Percentiles rank a stretch among this genome's conserved stretches.
Evolutionary conservation across 331 rosid genomes (phyloP).

Genomic region (Malus hybrid): DNA sequence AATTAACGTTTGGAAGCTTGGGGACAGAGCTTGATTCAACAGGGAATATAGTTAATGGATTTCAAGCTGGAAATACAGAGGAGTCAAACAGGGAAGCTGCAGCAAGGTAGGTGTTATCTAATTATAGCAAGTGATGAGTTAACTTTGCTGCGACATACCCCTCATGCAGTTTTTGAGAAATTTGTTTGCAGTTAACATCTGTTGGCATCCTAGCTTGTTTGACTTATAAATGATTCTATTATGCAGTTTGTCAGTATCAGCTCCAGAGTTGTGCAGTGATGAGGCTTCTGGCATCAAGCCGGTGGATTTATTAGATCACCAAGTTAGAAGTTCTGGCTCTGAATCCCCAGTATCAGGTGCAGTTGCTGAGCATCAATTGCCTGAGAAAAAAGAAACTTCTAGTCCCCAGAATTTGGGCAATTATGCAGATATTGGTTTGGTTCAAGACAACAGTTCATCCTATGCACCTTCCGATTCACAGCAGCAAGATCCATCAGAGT

Average conservation of each 20-base stretch:
- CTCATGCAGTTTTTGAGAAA: neutral
- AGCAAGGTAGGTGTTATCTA: constrained; percentile 47
- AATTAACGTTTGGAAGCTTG: constrained; percentile 80
- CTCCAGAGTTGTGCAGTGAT: constrained; percentile 46
- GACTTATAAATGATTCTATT: constrained; percentile 4
- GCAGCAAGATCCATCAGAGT: constrained; percentile 63
- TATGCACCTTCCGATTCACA: constrained; percentile 60
- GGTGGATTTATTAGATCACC: constrained; percentile 50
- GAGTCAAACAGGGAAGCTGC: constrained; percentile 42
- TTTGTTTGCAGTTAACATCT: neutral
- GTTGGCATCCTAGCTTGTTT: neutral
- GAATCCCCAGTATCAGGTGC: constrained; percentile 53
- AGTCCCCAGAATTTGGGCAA: constrained; percentile 57
- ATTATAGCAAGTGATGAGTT: neutral
- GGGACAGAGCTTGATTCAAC: constrained; percentile 57
- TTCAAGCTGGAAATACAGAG: constrained; percentile 44
- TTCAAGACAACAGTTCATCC: constrained; percentile 54
- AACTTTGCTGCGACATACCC: neutral
- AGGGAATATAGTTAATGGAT: constrained; percentile 27
- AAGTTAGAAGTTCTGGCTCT: constrained; percentile 38
- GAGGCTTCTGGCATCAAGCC: constrained; percentile 56
- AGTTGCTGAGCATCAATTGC: constrained; percentile 53
- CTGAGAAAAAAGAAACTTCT: constrained; percentile 53
- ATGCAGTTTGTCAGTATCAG: constrained; percentile 56
- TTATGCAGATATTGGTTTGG: constrained; percentile 64